A percentile compares a stretch with the other conserved stretches of the same genome.
Conservation (phyloP, 352 stramenopile species). For the Pythium pyrilobum region DNA sequence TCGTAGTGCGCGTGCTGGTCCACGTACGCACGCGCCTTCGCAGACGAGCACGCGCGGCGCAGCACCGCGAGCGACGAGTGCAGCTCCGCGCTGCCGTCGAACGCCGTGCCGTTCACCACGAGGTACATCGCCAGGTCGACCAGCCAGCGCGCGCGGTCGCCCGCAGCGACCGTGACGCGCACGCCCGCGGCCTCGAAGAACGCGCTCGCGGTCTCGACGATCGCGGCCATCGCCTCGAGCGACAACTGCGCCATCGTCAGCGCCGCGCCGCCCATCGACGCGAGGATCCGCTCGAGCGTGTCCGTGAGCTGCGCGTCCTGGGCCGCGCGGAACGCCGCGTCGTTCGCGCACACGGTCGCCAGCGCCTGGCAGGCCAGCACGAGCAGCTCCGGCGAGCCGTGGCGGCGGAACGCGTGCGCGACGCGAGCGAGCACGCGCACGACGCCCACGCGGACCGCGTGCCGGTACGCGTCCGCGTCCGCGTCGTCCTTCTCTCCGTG, state of each 20-base stretch:
- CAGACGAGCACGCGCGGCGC: constrained; percentile 33
- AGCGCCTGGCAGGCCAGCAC: constrained; percentile 11
- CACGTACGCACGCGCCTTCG: constrained; percentile 27
- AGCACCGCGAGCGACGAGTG: constrained; percentile 36
- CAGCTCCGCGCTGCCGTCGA: constrained; percentile 36
- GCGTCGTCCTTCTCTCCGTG: not conserved
- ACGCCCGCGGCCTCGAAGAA: not conserved
- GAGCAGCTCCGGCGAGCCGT: constrained; percentile 7
- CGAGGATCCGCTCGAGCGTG: constrained; percentile 24
- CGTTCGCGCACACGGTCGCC: constrained; percentile 28
- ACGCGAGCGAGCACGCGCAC: constrained; percentile 1
- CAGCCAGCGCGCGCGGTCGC: constrained; percentile 23
- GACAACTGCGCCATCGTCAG: constrained; percentile 40
- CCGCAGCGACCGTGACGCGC: not conserved
- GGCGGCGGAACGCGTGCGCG: not conserved
- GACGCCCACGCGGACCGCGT: not conserved
- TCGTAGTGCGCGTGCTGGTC: constrained; percentile 44
- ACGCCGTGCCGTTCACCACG: constrained; percentile 30
- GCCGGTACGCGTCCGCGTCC: too few relatives aligned
- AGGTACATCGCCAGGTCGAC: constrained; percentile 44
- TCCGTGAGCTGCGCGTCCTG: not conserved
- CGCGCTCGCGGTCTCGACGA: constrained; percentile 36
- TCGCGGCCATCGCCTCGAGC: constrained; percentile 45
- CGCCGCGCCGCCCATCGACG: constrained; percentile 27
- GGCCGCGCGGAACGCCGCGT: constrained; percentile 12